phyloP scores from a whole-genome alignment of 768 basidiomycete genomes.

The Podaxis sp. region DNA sequence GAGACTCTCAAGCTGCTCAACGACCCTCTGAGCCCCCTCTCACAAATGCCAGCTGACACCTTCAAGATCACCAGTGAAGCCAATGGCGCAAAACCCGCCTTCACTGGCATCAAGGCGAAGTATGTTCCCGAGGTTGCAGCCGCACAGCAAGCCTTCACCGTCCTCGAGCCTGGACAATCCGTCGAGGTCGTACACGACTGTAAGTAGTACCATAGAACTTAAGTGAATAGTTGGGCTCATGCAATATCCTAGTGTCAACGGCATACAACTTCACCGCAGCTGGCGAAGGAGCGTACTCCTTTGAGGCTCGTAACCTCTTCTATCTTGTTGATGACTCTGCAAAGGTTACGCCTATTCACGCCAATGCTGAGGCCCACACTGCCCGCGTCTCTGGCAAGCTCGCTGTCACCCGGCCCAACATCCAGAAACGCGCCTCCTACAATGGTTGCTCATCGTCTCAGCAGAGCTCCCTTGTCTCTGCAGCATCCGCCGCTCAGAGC shows the following conservation, averaged over 20 bases:
- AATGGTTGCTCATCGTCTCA: conserved; percentile 38
- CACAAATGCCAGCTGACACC: conserved; percentile 40
- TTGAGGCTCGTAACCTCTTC: conserved; percentile 43
- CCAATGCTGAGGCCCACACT: conserved; percentile 29
- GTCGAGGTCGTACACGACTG: conserved; percentile 38
- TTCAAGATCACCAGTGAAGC: conserved; percentile 36
- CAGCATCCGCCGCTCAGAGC: conserved; percentile 39
- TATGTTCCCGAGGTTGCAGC: conserved; percentile 36
- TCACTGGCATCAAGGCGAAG: conserved; percentile 45
- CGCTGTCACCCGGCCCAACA: conserved; percentile 16
- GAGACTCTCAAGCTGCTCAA: conserved; percentile 48
- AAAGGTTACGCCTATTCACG: conserved; percentile 32
- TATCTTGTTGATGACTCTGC: conserved; percentile 36
- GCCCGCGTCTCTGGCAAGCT: conserved; percentile 34
- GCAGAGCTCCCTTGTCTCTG: conserved; percentile 33
- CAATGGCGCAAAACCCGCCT: conserved; percentile 34
- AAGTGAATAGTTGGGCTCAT: not conserved
- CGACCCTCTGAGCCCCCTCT: conserved; percentile 41
- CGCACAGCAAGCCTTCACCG: conserved; percentile 31
- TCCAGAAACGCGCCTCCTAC: conserved; percentile 37
- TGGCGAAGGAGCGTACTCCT: conserved; percentile 40
- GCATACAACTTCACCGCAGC: conserved; percentile 49
- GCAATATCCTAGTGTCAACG: conserved; percentile 33
- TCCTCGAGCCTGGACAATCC: conserved; percentile 40
- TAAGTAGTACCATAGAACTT: conserved; percentile 23